Percentiles rank a stretch among this genome's conserved stretches.
Conservation (phyloP, 257 asterid species). For the Przewalskia tangutica region DNA sequence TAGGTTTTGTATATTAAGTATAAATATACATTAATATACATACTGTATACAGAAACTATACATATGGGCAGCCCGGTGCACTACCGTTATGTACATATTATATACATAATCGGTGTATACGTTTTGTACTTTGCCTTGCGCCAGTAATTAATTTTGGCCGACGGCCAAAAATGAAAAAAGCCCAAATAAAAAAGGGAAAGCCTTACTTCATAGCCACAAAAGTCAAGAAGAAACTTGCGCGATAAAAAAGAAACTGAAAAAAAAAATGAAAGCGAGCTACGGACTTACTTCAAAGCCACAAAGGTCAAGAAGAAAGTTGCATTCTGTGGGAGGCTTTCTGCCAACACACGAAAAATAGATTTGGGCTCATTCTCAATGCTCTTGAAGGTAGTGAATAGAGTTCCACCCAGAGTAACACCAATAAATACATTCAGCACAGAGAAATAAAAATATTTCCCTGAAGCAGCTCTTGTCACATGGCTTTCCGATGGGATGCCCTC, state of each 20-base stretch:
- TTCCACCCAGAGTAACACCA: constrained; percentile 71
- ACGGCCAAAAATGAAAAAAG: no score
- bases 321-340: constrained; percentile 76
- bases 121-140: no score
- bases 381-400: constrained; percentile 54
- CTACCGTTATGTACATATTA: no score
- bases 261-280: not conserved
- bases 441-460: constrained; percentile 87
- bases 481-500: constrained; percentile 80
- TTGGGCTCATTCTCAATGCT: constrained; percentile 36
- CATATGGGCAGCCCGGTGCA: no score
- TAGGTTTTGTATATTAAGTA: no score
- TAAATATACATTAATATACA: no score
- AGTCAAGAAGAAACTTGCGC: constrained; percentile 58
- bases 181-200: no score
- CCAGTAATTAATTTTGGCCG: no score
- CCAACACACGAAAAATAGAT: constrained; percentile 32
- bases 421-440: constrained; percentile 72
- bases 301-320: constrained; percentile 94
- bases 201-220: no score
- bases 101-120: no score
- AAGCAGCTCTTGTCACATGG: constrained; percentile 75
- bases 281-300: constrained; percentile 86
- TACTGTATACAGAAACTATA: no score
- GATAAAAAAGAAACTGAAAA: not conserved